Percentiles rank a stretch among this genome's conserved stretches.
Evolutionary conservation across 139 green algal species (phyloP).

Genomic region (Tetradesmus obliquus): DNA sequence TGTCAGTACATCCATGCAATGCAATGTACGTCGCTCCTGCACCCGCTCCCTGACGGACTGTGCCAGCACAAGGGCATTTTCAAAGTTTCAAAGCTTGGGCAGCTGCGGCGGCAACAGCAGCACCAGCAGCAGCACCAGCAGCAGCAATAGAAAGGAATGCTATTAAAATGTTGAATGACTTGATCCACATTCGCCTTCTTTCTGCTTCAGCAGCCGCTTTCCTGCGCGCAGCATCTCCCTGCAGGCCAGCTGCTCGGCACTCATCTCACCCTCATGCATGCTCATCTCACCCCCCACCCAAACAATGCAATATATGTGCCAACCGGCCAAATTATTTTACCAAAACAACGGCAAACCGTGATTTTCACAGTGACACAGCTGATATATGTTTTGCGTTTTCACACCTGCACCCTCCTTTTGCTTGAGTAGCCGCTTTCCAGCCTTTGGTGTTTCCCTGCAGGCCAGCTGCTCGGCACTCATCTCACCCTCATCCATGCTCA

Average conservation of each 20-base stretch:
- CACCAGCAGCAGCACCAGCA: background rate
- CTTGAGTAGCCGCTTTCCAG: too few relatives aligned
- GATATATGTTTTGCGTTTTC: too few relatives aligned
- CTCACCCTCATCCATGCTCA: background rate
- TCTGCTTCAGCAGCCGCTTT: background rate
- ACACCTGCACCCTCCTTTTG: conserved; percentile 63
- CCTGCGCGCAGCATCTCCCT: too few relatives aligned
- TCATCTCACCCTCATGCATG: too few relatives aligned
- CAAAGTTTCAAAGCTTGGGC: conserved; percentile 93
- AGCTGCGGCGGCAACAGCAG: conserved; percentile 14
- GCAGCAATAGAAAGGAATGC: background rate
- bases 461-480: background rate
- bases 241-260: too few relatives aligned
- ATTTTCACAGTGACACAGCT: too few relatives aligned
- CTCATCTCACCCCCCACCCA: too few relatives aligned
- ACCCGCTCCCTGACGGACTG: conserved; percentile 77
- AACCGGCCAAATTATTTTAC: too few relatives aligned
- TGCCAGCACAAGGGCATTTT: conserved; percentile 94
- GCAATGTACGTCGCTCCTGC: conserved; percentile 68
- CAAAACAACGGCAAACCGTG: too few relatives aligned
- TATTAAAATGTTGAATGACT: too few relatives aligned
- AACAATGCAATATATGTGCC: too few relatives aligned
- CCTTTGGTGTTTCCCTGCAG: background rate
- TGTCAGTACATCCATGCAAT: conserved; percentile 71
- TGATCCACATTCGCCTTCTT: conserved; percentile 65